A percentile compares a stretch with the other conserved stretches of the same genome.
Evolutionary conservation across 1,139 yeast genomes (phyloP).

Genomic region (Lizanozyma gosingica): DNA sequence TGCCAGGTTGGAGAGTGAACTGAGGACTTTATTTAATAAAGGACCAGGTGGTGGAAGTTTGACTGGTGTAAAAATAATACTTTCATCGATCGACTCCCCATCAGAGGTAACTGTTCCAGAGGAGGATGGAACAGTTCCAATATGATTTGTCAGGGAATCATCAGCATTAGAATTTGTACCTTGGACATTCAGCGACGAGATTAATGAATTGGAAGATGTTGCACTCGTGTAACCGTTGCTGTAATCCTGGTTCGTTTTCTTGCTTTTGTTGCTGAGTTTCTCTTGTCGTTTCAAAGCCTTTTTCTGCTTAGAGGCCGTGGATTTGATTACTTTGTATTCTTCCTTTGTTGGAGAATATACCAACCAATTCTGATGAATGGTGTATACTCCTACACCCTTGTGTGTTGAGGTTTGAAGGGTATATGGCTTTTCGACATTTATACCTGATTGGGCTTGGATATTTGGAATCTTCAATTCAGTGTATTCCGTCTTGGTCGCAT

Average conservation of each 20-base stretch:
- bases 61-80: conserved; percentile 29
- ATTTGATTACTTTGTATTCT: not conserved
- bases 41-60: conserved; percentile 39
- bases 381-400: not conserved
- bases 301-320: not conserved
- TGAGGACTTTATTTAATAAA: conserved; percentile 36
- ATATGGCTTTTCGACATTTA: not conserved
- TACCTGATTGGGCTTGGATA: not conserved
- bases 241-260: not conserved
- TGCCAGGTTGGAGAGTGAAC: conserved; percentile 42
- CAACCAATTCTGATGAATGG: not conserved
- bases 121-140: not conserved
- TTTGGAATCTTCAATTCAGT: not conserved
- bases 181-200: not conserved
- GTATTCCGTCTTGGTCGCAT: not conserved
- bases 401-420: not conserved
- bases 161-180: not conserved
- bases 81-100: not conserved
- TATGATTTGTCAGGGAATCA: not conserved
- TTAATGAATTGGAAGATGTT: not conserved
- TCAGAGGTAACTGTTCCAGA: not conserved
- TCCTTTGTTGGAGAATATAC: not conserved
- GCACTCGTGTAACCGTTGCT: too few species aligned
- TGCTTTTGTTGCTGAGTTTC: not conserved
- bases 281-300: not conserved